Evolutionary conservation across 2,329 filamentous ascomycete species (phyloP).

Genomic region (Arachnopeziza araneosa): DNA sequence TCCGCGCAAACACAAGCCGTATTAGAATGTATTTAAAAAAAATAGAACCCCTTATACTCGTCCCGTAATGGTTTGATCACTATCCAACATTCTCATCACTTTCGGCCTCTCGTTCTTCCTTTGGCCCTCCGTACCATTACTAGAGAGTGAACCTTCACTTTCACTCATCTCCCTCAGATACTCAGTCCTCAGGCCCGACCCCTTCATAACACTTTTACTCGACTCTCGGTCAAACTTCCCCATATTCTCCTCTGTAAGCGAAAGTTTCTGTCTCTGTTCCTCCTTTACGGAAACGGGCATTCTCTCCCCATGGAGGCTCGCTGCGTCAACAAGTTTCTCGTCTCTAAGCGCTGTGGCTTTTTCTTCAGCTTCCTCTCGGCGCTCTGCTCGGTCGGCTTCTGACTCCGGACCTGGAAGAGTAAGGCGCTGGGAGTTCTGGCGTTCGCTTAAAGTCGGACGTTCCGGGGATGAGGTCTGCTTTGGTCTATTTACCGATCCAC

Average conservation of each 20-base stretch:
- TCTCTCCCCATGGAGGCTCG: slow-evolving; percentile 27
- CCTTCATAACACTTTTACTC: not conserved
- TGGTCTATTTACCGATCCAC: not conserved
- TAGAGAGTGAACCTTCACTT: not conserved
- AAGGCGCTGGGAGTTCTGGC: slow-evolving; percentile 19
- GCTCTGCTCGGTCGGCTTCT: slow-evolving; percentile 40
- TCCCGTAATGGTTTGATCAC: slow-evolving; percentile 15
- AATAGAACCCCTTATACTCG: not conserved
- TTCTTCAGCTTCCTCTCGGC: slow-evolving; percentile 47
- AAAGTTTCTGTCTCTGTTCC: slow-evolving; percentile 33
- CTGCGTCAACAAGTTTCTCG: slow-evolving; percentile 42
- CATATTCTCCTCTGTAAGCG: slow-evolving; percentile 49
- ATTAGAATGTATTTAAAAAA: not conserved
- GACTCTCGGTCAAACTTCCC: slow-evolving; percentile 39
- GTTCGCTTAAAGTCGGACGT: slow-evolving; percentile 18
- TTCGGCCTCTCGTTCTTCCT: slow-evolving; percentile 9
- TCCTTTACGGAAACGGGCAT: not conserved
- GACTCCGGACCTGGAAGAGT: slow-evolving; percentile 26
- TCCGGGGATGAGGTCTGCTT: slow-evolving; percentile 1
- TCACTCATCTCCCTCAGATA: slow-evolving; percentile 4
- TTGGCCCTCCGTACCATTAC: not conserved
- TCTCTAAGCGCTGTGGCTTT: slow-evolving; percentile 48
- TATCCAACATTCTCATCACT: slow-evolving; percentile 12
- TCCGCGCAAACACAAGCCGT: not conserved
- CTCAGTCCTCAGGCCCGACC: not conserved